These are phyloP conservation scores for Incumbomyces lentus DNA, from an alignment of 2,329 filamentous ascomycete genomes.

Conservation along the genomic window DNA sequence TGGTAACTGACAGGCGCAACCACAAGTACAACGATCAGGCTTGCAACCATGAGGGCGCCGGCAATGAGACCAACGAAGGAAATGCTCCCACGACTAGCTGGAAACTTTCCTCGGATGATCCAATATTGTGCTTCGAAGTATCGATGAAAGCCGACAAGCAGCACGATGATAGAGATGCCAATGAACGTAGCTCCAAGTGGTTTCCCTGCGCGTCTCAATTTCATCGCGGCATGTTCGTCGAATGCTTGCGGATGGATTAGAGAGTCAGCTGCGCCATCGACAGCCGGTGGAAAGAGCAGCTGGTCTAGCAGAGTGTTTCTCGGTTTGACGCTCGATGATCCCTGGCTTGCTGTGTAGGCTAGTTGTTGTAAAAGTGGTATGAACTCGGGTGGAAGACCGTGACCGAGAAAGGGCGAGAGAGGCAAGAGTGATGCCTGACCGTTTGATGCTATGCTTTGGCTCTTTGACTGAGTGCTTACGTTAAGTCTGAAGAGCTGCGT, in stretches of 20 bases:
- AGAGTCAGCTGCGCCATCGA: slow-evolving; percentile 17
- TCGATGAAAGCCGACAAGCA: slow-evolving; percentile 53
- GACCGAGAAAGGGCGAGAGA: slow-evolving; percentile 17
- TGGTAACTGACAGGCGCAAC: slow-evolving; percentile 41
- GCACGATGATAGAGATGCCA: slow-evolving; percentile 49
- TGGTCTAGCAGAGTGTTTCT: slow-evolving; percentile 17
- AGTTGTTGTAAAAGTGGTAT: slow-evolving; percentile 20
- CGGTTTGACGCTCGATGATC: background rate
- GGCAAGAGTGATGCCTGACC: slow-evolving; percentile 6
- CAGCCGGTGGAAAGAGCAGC: slow-evolving; percentile 16
- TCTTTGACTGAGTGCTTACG: slow-evolving; percentile 29
- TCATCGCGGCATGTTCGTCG: slow-evolving; percentile 22
- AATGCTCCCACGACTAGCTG: slow-evolving; percentile 52
- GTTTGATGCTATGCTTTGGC: slow-evolving; percentile 7
- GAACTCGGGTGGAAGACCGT: slow-evolving; percentile 17
- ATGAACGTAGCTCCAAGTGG: slow-evolving; percentile 56
- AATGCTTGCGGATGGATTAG: slow-evolving; percentile 8
- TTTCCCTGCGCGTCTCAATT: slow-evolving; percentile 45
- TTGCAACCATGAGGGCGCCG: slow-evolving; percentile 46
- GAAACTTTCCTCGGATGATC: slow-evolving; percentile 56
- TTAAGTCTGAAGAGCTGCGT: slow-evolving; percentile 58
- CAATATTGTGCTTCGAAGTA: slow-evolving; percentile 60
- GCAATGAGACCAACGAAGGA: slow-evolving; percentile 47
- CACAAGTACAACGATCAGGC: slow-evolving; percentile 49
- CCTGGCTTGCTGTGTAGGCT: slow-evolving; percentile 11